Conservation (phyloP, 2,329 filamentous ascomycete genomes). For the Cephalotrichum gorgonifer region DNA sequence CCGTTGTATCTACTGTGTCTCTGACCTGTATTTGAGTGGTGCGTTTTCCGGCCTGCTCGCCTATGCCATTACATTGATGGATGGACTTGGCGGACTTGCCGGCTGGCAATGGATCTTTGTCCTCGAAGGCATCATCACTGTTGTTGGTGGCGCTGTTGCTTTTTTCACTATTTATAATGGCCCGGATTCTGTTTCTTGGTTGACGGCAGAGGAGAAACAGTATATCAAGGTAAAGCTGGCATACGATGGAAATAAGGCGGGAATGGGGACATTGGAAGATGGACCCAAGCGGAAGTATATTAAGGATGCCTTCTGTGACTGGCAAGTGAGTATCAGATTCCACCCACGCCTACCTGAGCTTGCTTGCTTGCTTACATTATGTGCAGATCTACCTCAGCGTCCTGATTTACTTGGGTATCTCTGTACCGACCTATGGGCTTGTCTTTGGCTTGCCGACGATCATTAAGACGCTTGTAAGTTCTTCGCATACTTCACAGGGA, state of each 20-base stretch:
- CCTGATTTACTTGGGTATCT: slow-evolving; percentile 5
- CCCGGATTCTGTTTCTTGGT: slow-evolving; percentile 57
- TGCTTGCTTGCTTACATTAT: slow-evolving; percentile 44
- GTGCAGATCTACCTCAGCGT: slow-evolving; percentile 7
- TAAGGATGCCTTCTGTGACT: slow-evolving; percentile 7
- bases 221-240: slow-evolving; percentile 9
- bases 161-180: slow-evolving; percentile 59
- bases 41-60: slow-evolving; percentile 62
- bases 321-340: slow-evolving; percentile 2
- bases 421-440: slow-evolving; percentile 7
- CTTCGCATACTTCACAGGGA: background rate
- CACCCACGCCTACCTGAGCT: slow-evolving; percentile 54
- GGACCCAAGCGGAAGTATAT: slow-evolving; percentile 6
- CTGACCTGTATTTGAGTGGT: slow-evolving; percentile 41
- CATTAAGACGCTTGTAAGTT: slow-evolving; percentile 5
- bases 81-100: slow-evolving; percentile 43
- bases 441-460: slow-evolving; percentile 8
- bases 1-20: slow-evolving; percentile 60
- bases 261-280: slow-evolving; percentile 2
- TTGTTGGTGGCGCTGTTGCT: slow-evolving; percentile 43
- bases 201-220: slow-evolving; percentile 50
- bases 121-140: slow-evolving; percentile 54
- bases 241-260: slow-evolving; percentile 6
- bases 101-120: slow-evolving; percentile 62
- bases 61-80: slow-evolving; percentile 51